These are phyloP conservation scores for Candida berthetii DNA, from an alignment of 805 yeast genomes.

Conservation along the genomic window DNA sequence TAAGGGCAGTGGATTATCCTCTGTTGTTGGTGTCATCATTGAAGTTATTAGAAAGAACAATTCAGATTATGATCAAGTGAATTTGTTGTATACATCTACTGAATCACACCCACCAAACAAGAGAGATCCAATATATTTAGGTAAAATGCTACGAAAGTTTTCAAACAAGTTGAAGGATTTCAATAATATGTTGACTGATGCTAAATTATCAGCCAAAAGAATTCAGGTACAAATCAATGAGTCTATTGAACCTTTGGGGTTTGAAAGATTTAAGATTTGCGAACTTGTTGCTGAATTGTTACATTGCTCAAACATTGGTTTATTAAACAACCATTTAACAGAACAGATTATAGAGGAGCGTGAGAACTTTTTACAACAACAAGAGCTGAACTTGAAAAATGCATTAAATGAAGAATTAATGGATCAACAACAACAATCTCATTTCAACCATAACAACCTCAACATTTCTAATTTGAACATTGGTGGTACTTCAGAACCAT, in stretches of 20 bases:
- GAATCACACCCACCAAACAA: constrained; percentile 85
- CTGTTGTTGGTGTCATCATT: constrained; percentile 88
- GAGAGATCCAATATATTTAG: constrained; percentile 87
- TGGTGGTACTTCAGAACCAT: constrained; percentile 22
- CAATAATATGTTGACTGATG: constrained; percentile 35
- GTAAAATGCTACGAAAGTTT: constrained; percentile 70
- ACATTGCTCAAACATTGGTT: constrained; percentile 94
- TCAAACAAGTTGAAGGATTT: constrained; percentile 55
- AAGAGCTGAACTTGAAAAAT: constrained; percentile 16
- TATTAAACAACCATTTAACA: constrained; percentile 74
- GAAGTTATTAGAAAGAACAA: constrained; percentile 93
- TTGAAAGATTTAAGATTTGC: constrained; percentile 87
- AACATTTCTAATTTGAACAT: constrained; percentile 18
- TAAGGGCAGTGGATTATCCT: constrained; percentile 75
- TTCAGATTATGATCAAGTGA: constrained; percentile 87
- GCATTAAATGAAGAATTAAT: constrained; percentile 21
- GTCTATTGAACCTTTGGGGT: constrained; percentile 78
- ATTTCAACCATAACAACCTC: constrained; percentile 3
- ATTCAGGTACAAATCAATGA: constrained; percentile 40
- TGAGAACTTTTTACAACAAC: constrained; percentile 49
- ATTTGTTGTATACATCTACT: constrained; percentile 65
- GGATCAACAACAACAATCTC: background rate
- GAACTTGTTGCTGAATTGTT: constrained; percentile 90
- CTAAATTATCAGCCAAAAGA: constrained; percentile 16
- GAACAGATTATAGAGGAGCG: constrained; percentile 63